phyloP scores from a whole-genome alignment of 257 asterid genomes.

The Nicotiana undulata region DNA sequence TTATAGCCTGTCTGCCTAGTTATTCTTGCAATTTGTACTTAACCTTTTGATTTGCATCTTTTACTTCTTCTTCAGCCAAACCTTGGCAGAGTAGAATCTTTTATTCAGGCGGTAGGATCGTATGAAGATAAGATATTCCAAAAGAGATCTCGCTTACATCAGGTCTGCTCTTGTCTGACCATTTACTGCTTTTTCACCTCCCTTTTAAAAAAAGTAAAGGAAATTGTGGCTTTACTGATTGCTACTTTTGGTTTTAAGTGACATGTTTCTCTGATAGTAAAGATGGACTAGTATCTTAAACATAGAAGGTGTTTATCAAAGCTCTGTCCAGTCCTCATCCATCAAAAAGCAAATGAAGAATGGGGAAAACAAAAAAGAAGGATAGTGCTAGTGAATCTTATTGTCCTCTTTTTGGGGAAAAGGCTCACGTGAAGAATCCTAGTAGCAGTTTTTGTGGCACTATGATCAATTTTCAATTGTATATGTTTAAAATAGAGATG shows the following conservation, averaged over 20 bases:
- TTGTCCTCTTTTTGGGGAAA: neutral
- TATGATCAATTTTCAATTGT: neutral
- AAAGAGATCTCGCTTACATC: conserved; percentile 77
- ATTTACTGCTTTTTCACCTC: conserved; percentile 1
- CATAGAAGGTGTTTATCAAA: neutral
- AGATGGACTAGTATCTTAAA: neutral
- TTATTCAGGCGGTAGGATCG: conserved; percentile 35
- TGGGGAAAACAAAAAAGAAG: neutral
- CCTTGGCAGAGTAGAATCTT: conserved; percentile 51
- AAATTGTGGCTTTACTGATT: neutral
- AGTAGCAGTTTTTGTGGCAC: neutral
- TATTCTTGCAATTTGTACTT: neutral
- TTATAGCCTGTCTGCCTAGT: neutral
- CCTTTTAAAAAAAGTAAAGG: neutral
- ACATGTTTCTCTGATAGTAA: neutral
- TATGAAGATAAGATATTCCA: conserved; percentile 52
- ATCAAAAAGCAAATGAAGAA: neutral
- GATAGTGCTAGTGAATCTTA: neutral
- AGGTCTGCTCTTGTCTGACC: conserved; percentile 33
- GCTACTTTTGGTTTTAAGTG: neutral
- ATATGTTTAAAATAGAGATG: neutral
- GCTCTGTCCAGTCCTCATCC: neutral
- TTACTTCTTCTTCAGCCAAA: conserved; percentile 52
- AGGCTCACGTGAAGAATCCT: neutral
- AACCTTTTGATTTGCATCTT: conserved; percentile 6